A percentile compares a stretch with the other conserved stretches of the same genome.
Evolutionary conservation across 257 asterid genomes (phyloP).

Genomic region (Scutellaria minor): DNA sequence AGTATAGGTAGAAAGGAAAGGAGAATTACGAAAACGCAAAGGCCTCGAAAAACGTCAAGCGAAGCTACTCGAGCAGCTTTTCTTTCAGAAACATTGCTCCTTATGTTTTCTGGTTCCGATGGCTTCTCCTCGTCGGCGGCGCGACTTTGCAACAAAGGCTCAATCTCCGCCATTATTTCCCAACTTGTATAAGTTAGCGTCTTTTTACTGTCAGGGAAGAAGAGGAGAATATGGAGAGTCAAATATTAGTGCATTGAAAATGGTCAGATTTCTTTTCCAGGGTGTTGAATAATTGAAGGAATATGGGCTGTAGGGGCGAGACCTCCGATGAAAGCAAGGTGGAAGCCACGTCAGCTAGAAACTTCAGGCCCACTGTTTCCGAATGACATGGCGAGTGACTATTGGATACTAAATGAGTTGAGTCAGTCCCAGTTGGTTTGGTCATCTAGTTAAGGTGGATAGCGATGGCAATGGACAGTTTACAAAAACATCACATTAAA

Average conservation of each 20-base stretch:
- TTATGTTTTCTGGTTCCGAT: slow-evolving; percentile 33
- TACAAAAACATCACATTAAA: no score
- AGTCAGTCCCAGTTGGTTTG: no score
- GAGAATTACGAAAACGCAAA: slow-evolving; percentile 62
- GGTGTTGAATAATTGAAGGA: neutral
- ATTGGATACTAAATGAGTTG: slow-evolving; percentile 4
- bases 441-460: no score
- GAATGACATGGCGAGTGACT: slow-evolving; percentile 22
- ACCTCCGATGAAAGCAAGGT: slow-evolving; percentile 20
- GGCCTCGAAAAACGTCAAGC: slow-evolving; percentile 79
- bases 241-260: neutral
- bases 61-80: slow-evolving; percentile 64
- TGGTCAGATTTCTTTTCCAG: neutral
- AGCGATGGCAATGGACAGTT: no score
- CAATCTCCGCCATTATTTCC: slow-evolving; percentile 52
- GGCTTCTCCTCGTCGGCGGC: slow-evolving; percentile 30
- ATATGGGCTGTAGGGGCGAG: slow-evolving; percentile 1
- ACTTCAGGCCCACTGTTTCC: neutral
- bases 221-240: neutral
- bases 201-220: neutral
- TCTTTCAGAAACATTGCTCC: slow-evolving; percentile 26
- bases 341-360: slow-evolving; percentile 22
- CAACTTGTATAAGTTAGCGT: neutral
- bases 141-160: slow-evolving; percentile 48
- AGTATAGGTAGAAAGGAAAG: neutral